phyloP scores from a whole-genome alignment of 1,284 basidiomycete species.

The Leucoagaricus sp. region DNA sequence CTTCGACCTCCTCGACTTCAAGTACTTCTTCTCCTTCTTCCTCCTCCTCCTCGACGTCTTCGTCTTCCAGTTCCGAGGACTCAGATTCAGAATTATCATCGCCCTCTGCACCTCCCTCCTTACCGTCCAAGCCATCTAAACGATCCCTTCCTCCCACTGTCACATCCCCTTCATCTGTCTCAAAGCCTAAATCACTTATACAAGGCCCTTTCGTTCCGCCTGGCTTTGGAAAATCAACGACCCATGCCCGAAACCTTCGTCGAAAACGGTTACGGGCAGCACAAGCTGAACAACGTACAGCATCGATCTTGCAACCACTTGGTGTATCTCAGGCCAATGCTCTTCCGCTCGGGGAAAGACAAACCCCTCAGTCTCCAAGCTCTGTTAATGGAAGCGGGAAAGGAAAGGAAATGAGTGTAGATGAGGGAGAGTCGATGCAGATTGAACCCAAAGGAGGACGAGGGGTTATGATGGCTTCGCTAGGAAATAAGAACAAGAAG shows the following conservation, averaged over 20 bases:
- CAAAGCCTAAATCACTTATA: not conserved
- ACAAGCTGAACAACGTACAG: not conserved
- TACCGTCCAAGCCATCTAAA: not conserved
- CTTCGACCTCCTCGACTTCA: constrained; percentile 18
- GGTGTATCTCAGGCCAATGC: constrained; percentile 31
- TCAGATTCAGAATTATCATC: constrained; percentile 19
- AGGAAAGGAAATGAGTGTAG: not conserved
- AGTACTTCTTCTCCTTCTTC: constrained; percentile 20
- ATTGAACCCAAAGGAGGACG: not conserved
- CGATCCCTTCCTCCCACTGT: not conserved
- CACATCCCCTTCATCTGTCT: too few species aligned
- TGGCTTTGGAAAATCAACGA: constrained; percentile 58
- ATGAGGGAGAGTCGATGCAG: not conserved
- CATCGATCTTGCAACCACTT: constrained; percentile 4
- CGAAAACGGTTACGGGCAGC: constrained; percentile 31
- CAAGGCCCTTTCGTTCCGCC: constrained; percentile 25
- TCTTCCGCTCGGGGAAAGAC: constrained; percentile 27
- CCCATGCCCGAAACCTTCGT: constrained; percentile 65
- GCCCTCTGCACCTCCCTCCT: constrained; percentile 18
- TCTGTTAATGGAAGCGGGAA: not conserved
- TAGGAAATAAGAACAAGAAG: constrained; percentile 76
- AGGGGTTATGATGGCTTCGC: constrained; percentile 53
- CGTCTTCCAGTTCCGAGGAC: constrained; percentile 18
- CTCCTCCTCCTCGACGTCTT: constrained; percentile 23
- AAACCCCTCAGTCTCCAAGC: not conserved